A percentile compares a stretch with the other conserved stretches of the same genome.
These are phyloP conservation scores for Mollisiaceae sp. DNA, from an alignment of 2,329 filamentous ascomycete genomes.

Conservation along the genomic window DNA sequence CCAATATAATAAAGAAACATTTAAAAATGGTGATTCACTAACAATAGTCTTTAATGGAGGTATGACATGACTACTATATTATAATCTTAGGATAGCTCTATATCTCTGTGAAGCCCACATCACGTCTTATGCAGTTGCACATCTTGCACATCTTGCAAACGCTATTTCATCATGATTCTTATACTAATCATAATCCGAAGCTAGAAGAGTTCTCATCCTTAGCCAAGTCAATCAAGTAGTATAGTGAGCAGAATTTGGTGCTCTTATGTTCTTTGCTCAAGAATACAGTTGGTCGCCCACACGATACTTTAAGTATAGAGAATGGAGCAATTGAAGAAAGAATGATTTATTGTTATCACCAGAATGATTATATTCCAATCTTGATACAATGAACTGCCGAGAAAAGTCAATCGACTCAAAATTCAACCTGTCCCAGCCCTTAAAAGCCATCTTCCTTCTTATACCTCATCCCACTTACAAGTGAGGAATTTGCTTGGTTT, in stretches of 20 bases:
- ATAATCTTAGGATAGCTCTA: background rate
- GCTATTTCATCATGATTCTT: background rate
- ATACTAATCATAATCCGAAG: background rate
- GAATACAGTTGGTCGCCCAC: background rate
- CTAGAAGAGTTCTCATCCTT: background rate
- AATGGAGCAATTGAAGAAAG: background rate
- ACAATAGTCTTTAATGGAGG: background rate
- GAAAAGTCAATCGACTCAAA: constrained; percentile 50
- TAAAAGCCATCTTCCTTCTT: constrained; percentile 43
- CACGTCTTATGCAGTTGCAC: background rate
- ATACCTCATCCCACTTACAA: constrained; percentile 54
- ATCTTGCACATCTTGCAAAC: background rate
- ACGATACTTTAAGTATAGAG: background rate
- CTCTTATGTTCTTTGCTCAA: background rate
- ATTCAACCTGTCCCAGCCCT: constrained; percentile 34
- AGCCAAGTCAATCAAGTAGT: background rate
- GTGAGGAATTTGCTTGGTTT: constrained; percentile 45
- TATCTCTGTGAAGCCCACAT: background rate
- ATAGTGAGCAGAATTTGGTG: background rate
- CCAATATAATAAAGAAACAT: too few relatives aligned
- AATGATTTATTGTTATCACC: constrained; percentile 40
- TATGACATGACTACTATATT: background rate
- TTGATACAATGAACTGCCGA: constrained; percentile 56
- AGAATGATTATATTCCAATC: constrained; percentile 54
- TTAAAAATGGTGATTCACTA: too few relatives aligned